These are phyloP conservation scores for Xenosphaeropsis pyriputrescens DNA, from an alignment of 2,329 filamentous ascomycete genomes.

Conservation along the genomic window DNA sequence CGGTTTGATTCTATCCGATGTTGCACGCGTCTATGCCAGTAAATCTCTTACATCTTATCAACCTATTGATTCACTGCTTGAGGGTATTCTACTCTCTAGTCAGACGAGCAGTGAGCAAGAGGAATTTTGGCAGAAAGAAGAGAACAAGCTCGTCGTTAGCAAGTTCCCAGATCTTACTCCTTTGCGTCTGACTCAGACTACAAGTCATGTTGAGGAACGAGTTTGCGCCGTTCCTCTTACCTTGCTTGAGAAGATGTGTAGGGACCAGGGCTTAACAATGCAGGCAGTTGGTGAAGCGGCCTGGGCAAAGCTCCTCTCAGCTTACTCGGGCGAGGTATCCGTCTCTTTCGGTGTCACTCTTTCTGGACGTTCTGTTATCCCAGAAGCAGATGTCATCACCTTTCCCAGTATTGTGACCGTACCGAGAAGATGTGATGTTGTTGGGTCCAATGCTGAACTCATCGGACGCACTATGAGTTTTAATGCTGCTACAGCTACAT, in stretches of 20 bases:
- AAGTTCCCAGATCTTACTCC: constrained; percentile 69
- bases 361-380: constrained; percentile 51
- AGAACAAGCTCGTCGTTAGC: constrained; percentile 39
- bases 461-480: constrained; percentile 48
- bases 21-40: constrained; percentile 27
- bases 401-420: constrained; percentile 78
- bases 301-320: constrained; percentile 62
- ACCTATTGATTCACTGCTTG: constrained; percentile 26
- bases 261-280: constrained; percentile 47
- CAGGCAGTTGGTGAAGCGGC: constrained; percentile 64
- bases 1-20: constrained; percentile 43
- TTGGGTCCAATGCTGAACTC: constrained; percentile 36
- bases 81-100: constrained; percentile 25
- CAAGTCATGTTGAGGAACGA: constrained; percentile 19
- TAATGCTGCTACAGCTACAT: constrained; percentile 47
- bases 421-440: constrained; percentile 49
- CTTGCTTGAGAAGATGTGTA: constrained; percentile 40
- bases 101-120: constrained; percentile 19
- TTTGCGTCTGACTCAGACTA: constrained; percentile 23
- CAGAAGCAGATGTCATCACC: constrained; percentile 39
- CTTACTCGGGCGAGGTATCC: constrained; percentile 59
- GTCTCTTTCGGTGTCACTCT: constrained; percentile 72
- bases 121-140: constrained; percentile 48
- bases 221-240: constrained; percentile 23
- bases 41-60: constrained; percentile 9